Evolutionary conservation across 2,329 filamentous ascomycete species (phyloP).

Genomic region (Sclerotinia trifoliorum): DNA sequence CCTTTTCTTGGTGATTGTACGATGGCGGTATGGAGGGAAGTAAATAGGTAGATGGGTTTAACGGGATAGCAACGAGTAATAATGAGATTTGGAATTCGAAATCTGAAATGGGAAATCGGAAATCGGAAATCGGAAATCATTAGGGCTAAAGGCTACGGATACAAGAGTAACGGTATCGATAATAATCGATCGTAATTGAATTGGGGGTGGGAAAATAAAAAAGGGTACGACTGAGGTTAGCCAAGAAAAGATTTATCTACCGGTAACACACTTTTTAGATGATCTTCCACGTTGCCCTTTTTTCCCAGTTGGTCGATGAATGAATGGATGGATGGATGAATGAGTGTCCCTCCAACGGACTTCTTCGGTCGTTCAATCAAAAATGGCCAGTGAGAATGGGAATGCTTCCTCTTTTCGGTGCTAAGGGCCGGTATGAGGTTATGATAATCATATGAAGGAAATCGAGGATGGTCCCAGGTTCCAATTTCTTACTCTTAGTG

Average conservation of each 20-base stretch:
- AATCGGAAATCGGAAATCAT: too few species aligned
- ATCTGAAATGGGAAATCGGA: too few species aligned
- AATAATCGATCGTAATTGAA: not conserved
- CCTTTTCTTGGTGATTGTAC: not conserved
- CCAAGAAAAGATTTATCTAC: slow-evolving; percentile 2
- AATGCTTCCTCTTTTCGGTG: slow-evolving; percentile 8
- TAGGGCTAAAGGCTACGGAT: not conserved
- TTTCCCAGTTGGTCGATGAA: not conserved
- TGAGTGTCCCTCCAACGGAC: too few species aligned
- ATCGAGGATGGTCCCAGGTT: not conserved
- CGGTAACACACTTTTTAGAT: too few species aligned
- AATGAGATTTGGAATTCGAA: not conserved
- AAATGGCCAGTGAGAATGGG: slow-evolving; percentile 1
- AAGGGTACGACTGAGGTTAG: too few species aligned
- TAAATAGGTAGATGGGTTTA: not conserved
- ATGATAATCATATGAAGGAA: not conserved
- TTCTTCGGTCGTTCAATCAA: not conserved
- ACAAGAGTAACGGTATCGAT: not conserved
- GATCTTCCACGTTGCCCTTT: not conserved
- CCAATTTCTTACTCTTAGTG: not conserved
- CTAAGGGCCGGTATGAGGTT: not conserved
- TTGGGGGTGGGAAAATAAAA: too few species aligned
- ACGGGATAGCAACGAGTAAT: not conserved
- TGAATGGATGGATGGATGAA: too few species aligned
- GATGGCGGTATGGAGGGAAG: not conserved